phyloP scores from a whole-genome alignment of 1,284 basidiomycete genomes.

The Termitomyces sp. region DNA sequence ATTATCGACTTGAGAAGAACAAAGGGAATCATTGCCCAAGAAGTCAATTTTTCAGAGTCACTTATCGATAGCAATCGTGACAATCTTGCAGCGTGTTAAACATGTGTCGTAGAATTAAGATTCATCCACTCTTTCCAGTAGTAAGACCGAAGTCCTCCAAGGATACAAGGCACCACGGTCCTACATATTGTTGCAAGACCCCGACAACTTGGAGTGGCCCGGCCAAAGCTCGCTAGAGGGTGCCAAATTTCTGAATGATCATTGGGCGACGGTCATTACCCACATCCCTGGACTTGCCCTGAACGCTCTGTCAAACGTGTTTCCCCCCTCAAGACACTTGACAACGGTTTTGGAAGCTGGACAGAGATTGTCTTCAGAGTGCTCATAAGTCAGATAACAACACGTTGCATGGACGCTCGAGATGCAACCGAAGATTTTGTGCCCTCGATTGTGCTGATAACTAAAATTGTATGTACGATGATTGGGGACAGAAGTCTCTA shows the following conservation, averaged over 20 bases:
- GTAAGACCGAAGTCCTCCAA: neutral
- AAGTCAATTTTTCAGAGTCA: neutral
- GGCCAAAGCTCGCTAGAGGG: neutral
- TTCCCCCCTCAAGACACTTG: no score
- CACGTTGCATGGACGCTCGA: neutral
- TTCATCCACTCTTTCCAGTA: slow-evolving; percentile 1
- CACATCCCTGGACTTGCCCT: no score
- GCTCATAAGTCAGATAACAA: neutral
- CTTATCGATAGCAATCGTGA: slow-evolving; percentile 17
- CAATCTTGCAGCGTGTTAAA: slow-evolving; percentile 18
- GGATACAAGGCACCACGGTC: neutral
- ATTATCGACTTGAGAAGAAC: neutral
- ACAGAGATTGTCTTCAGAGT: neutral
- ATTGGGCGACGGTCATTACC: neutral
- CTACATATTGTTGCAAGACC: neutral
- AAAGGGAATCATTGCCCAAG: neutral
- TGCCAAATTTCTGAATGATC: neutral
- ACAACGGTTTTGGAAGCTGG: neutral
- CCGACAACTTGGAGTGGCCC: neutral
- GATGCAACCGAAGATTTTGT: neutral
- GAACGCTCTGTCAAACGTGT: neutral
- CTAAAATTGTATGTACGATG: slow-evolving; percentile 4
- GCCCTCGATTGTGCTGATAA: slow-evolving; percentile 11
- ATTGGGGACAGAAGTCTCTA: neutral
- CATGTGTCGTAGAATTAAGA: slow-evolving; percentile 17